These are phyloP conservation scores for Coccomyxa subellipsoidea DNA, from an alignment of 163 green algal genomes.

Conservation along the genomic window DNA sequence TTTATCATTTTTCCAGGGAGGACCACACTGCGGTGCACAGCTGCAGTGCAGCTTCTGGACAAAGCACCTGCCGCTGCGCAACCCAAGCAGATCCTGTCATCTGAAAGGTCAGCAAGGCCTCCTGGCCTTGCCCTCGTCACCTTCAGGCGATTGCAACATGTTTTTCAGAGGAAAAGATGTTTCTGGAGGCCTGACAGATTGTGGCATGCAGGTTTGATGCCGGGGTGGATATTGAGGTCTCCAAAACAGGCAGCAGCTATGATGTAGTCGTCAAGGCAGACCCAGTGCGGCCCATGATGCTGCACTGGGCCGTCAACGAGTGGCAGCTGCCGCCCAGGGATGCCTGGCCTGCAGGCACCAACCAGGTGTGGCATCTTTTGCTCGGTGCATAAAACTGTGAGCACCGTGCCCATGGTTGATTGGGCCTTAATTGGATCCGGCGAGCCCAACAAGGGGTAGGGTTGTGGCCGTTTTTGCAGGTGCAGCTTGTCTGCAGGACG, in stretches of 20 bases:
- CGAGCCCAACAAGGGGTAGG: no score
- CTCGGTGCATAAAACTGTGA: not conserved
- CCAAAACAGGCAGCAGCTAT: not conserved
- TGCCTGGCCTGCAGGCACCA: conserved; percentile 39
- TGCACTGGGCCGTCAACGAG: conserved; percentile 74
- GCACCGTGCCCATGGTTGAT: not conserved
- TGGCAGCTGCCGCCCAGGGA: conserved; percentile 47
- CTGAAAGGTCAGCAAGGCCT: not conserved
- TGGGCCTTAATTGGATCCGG: no score
- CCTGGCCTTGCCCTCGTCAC: not conserved
- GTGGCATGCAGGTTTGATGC: conserved; percentile 1
- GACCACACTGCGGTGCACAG: not conserved
- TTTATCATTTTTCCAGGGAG: not conserved
- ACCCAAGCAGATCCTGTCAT: not conserved
- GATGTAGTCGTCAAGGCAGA: not conserved
- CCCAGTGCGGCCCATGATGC: conserved; percentile 13
- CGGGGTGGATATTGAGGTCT: not conserved
- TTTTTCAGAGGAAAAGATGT: not conserved
- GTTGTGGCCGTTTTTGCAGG: no score
- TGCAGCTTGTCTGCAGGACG: not conserved
- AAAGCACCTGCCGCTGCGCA: not conserved
- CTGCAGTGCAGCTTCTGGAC: not conserved
- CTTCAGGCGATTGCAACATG: not conserved
- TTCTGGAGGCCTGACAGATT: not conserved
- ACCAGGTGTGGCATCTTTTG: conserved; percentile 11